Evolutionary conservation across 192 early-diverging fungal genomes (phyloP).

Genomic region (Linnemannia schmuckeri): DNA sequence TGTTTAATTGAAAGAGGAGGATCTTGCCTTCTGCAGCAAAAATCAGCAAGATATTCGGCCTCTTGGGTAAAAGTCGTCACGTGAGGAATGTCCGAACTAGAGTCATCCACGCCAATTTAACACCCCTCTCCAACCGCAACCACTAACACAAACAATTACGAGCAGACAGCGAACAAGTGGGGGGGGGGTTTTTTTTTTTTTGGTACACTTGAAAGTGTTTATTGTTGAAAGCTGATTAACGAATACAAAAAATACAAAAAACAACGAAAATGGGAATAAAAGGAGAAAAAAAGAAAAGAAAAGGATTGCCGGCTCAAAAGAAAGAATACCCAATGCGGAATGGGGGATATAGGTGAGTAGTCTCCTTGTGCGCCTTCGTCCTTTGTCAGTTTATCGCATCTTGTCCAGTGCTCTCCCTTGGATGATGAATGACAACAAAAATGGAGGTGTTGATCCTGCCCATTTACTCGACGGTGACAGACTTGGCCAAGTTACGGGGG

Average conservation of each 20-base stretch:
- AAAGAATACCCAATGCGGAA: not conserved
- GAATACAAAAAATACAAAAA: conserved; percentile 15
- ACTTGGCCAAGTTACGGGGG: conserved; percentile 94
- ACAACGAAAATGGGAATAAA: not conserved
- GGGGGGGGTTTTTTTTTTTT: not conserved
- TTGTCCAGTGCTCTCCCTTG: not conserved
- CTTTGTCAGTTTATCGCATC: not conserved
- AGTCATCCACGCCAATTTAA: no score
- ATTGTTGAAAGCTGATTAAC: conserved; percentile 1
- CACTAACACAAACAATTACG: no score
- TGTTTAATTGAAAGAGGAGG: conserved; percentile 42
- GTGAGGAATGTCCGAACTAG: not conserved
- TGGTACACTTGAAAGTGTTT: not conserved
- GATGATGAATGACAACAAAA: conserved; percentile 35
- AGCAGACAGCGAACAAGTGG: not conserved
- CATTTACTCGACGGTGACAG: conserved; percentile 65
- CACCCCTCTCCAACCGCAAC: no score
- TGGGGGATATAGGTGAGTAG: not conserved
- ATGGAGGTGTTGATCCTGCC: conserved; percentile 97
- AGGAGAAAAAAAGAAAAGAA: not conserved
- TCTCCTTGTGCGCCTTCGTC: not conserved
- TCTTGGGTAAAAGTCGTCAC: not conserved
- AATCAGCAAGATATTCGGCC: not conserved
- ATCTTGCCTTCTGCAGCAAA: conserved; percentile 16
- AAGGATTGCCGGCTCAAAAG: not conserved